These are phyloP conservation scores for Colletotrichum eleusines DNA, from an alignment of 2,329 filamentous ascomycete species.

Conservation along the genomic window DNA sequence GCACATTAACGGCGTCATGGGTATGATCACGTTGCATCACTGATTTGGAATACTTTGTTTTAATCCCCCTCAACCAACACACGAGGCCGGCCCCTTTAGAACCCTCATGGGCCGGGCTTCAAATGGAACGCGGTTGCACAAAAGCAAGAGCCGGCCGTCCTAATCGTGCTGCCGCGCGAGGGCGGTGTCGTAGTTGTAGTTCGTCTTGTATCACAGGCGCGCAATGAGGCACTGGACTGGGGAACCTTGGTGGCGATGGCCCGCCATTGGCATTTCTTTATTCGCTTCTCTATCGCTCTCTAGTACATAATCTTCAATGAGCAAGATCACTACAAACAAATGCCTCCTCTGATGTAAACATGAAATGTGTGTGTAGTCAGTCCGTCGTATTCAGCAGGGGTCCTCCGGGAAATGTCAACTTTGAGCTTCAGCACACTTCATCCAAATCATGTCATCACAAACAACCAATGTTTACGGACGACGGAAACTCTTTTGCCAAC, in stretches of 20 bases:
- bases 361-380: not conserved
- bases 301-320: slow-evolving; percentile 38
- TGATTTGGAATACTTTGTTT: slow-evolving; percentile 30
- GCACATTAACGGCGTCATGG: slow-evolving; percentile 37
- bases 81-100: not conserved
- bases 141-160: slow-evolving; percentile 20
- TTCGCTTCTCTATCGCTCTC: slow-evolving; percentile 39
- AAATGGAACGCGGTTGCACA: slow-evolving; percentile 4
- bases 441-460: slow-evolving; percentile 1
- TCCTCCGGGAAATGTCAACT: not conserved
- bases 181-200: slow-evolving; percentile 26
- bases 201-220: slow-evolving; percentile 16
- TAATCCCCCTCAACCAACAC: slow-evolving; percentile 25
- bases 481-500: slow-evolving; percentile 5
- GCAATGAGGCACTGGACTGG: slow-evolving; percentile 40
- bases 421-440: not conserved
- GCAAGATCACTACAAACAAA: not conserved
- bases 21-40: slow-evolving; percentile 27
- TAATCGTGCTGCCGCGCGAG: slow-evolving; percentile 12
- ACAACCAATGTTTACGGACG: slow-evolving; percentile 8
- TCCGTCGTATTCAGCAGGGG: not conserved
- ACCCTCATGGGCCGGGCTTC: not conserved
- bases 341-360: not conserved
- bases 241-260: slow-evolving; percentile 30
- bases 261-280: slow-evolving; percentile 19